phyloP scores from a whole-genome alignment of 371 early-diverging fungal species.

The Mortierella sp. region DNA sequence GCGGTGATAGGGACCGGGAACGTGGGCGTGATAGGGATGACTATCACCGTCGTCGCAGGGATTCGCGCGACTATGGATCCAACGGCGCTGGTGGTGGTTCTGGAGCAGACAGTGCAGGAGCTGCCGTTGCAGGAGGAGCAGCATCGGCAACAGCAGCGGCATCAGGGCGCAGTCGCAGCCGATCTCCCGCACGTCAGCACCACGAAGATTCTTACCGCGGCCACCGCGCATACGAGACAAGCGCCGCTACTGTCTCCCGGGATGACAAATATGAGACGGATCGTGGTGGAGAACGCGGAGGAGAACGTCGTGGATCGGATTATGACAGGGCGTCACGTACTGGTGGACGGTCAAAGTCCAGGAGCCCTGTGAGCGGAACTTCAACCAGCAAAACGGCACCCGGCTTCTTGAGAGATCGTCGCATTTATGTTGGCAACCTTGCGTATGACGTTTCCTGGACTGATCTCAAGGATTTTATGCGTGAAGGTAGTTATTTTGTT shows the following conservation, averaged over 20 bases:
- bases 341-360: conserved; percentile 35
- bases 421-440: conserved; percentile 78
- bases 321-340: conserved; percentile 1
- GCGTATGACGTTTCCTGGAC: conserved; percentile 73
- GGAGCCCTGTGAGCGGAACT: conserved; percentile 33
- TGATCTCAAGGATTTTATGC: conserved; percentile 85
- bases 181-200: not conserved
- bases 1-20: not conserved
- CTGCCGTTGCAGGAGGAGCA: not conserved
- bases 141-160: not conserved
- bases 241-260: not conserved
- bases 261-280: conserved; percentile 37
- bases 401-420: conserved; percentile 54
- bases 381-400: not conserved
- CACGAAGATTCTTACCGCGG: conserved; percentile 12
- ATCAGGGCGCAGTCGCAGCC: conserved; percentile 23
- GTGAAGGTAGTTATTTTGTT: conserved; percentile 69
- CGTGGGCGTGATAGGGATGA: not conserved
- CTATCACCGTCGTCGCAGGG: conserved; percentile 6
- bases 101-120: not conserved
- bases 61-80: conserved; percentile 22
- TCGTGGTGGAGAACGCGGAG: not conserved
- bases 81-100: not conserved
- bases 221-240: not conserved
- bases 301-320: conserved; percentile 19